Evolutionary conservation across 2,329 filamentous ascomycete species (phyloP), one percentile per base, ranked within the genome.

Genomic region (Arthrinium puccinioides): DNA sequence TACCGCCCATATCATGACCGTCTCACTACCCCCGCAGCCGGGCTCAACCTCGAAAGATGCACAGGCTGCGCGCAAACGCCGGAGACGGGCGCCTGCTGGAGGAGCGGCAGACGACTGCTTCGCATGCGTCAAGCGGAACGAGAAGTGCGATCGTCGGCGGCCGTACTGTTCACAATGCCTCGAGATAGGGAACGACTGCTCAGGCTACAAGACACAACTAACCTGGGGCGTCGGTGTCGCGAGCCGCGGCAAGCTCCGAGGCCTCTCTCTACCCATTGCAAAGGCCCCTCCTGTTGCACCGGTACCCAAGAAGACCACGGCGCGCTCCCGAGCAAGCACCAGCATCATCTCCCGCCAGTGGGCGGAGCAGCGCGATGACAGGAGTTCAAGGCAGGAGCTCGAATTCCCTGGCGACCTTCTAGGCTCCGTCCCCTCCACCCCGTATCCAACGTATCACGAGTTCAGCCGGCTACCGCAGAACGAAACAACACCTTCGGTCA

Each of bases 221-320:
- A 97, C 90, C 32, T 97, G 90, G 90, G 88, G 88, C 28, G 87
- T 96, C 32, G 90, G 90, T 36, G 90, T 97, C 41, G 90, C 90
- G 39, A 96, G 89, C 63, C 82, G 90, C 54, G 90, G 90, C 56
- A 97, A 97, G 69, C 79, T 97, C 45, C 79, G 90, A 44, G 90
- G 90, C 26, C 71, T 96, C 49, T 89, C 89, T 39, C 69, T 94
- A 40, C 78, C 78, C 41, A 72, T 82, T 44, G 78, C 76, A 39
- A 79, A 79, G 56, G 63, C 74, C 9, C 70, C 74, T 16, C 74
- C 74, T 1, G 73, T 76, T 49, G 59, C 67, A 29, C 64, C 61
- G 13, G 60, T 66, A 39, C 52, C 57, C 36, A 77, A 75, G 60
- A 72, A 72, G 55, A 44, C 62, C 9, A 53, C 68, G 10, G 51